Evolutionary conservation across 2,329 filamentous ascomycete genomes (phyloP), one percentile per base, ranked within the genome.

Genomic region (Neofusicoccum kwambonambiense): DNA sequence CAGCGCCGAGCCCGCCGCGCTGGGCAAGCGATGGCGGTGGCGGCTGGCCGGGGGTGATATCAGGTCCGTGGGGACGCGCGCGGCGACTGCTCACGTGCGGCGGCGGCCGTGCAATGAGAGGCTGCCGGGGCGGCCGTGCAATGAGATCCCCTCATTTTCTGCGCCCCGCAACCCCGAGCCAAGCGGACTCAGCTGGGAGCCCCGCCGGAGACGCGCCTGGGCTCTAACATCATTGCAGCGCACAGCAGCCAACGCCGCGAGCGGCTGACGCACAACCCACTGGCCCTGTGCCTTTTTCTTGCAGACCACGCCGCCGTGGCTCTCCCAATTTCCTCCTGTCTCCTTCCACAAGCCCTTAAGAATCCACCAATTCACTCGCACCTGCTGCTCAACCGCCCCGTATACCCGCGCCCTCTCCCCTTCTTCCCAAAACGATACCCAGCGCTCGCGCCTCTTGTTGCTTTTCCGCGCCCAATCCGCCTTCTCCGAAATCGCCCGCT

Each of bases 301-400:
- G 54, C 54, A 15, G 19, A 34, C 39, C 39, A 58, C 54, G 54
- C 54, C 19, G 54, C 19, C 39, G 19, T 58, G 54, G 54, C 39
- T 58, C 54, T 58, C 54, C 54, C 54, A 58, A 58, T 58, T 45
- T 58, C 54, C 54, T 58, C 54, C 54, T 58, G 54, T 58, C 54
- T 45, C 54, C 39, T 11, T 44, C 54, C 54, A 27, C 54, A 35
- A 39, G 39, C 41, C 44, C 39, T 58, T 22, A 58, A 58, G 44
- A 58, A n/a, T 39, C 54, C 54, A 15, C 22, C 54, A 6, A 12
- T 34, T 17, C 54, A 11, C 54, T 12, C 39, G 22, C 22, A 17
- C 39, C 34, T 34, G 17, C 39, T 44, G 6, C 37, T 57, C 39
- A 39, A 34, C 31, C 54, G 5, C 22, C 17, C 54, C 22, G 39